Evolutionary conservation across 2,329 filamentous ascomycete species (phyloP).

Genomic region (Hypoxylon sp.): DNA sequence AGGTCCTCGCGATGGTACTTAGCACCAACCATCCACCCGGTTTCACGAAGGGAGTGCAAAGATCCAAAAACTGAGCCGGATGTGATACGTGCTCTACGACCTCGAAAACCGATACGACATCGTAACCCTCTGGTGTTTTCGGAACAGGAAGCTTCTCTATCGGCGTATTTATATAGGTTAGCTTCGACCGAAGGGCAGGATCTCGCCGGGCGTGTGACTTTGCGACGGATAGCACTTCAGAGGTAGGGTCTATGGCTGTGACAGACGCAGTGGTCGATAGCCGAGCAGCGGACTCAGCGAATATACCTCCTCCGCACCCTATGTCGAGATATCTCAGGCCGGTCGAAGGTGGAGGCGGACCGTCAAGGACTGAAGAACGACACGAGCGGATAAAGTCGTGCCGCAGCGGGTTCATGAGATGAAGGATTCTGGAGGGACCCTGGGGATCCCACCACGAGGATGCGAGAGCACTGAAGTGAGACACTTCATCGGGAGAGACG

Average conservation of each 20-base stretch:
- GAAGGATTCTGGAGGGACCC: conserved; percentile 88
- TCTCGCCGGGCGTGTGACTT: conserved; percentile 77
- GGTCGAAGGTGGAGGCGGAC: conserved; percentile 44
- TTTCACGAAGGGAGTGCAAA: conserved; percentile 76
- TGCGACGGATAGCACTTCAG: conserved; percentile 77
- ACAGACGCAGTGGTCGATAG: conserved; percentile 69
- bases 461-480: conserved; percentile 93
- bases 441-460: conserved; percentile 97
- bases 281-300: conserved; percentile 85
- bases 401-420: conserved; percentile 97
- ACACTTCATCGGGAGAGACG: conserved; percentile 87
- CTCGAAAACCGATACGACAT: conserved; percentile 89
- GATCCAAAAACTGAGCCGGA: conserved; percentile 76
- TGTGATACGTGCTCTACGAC: conserved; percentile 91
- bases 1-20: conserved; percentile 90
- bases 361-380: conserved; percentile 61
- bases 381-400: conserved; percentile 89
- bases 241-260: conserved; percentile 79
- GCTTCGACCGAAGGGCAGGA: conserved; percentile 67
- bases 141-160: conserved; percentile 72
- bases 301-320: conserved; percentile 95
- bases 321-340: conserved; percentile 83
- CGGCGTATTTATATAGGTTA: conserved; percentile 77
- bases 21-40: conserved; percentile 94
- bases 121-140: conserved; percentile 61